Conservation (phyloP, 108 stramenopile species). For the Epithemia pelagica region DNA sequence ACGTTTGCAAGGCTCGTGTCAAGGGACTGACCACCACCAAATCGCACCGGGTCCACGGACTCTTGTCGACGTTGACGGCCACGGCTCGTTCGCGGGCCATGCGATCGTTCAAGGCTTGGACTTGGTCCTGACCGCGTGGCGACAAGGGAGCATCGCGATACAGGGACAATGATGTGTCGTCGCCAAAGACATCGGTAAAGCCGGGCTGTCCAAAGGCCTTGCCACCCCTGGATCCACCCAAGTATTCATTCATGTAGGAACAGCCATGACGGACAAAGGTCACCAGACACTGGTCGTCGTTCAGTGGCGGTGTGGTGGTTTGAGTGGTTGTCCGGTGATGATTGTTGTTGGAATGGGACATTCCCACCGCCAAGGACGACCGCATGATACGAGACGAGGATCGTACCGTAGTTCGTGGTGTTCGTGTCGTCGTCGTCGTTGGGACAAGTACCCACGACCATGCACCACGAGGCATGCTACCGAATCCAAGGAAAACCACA, state of each 20-base stretch:
- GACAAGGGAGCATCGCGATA: conserved; percentile 42
- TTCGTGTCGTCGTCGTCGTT: too few species aligned
- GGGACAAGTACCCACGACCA: too few species aligned
- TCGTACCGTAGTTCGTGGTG: too few species aligned
- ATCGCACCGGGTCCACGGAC: background rate
- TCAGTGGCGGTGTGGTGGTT: too few species aligned
- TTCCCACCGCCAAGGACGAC: too few species aligned
- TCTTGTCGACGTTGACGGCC: background rate
- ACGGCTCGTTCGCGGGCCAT: background rate
- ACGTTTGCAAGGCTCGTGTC: conserved; percentile 45
- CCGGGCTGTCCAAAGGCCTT: conserved; percentile 31
- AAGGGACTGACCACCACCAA: conserved; percentile 47
- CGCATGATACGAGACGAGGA: too few species aligned
- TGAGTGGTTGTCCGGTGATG: too few species aligned
- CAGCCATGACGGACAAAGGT: conserved; percentile 47
- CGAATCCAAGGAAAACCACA: too few species aligned
- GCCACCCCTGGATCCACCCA: conserved; percentile 19
- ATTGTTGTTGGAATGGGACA: too few species aligned
- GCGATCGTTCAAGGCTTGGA: conserved; percentile 10
- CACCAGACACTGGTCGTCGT: too few species aligned
- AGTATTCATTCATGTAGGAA: conserved; percentile 58
- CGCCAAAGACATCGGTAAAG: conserved; percentile 47
- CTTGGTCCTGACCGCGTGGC: conserved; percentile 27
- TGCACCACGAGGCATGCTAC: too few species aligned
- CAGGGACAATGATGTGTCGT: conserved; percentile 1